phyloP scores from a whole-genome alignment of 2,329 filamentous ascomycete species.

The Diplodia sapinea region DNA sequence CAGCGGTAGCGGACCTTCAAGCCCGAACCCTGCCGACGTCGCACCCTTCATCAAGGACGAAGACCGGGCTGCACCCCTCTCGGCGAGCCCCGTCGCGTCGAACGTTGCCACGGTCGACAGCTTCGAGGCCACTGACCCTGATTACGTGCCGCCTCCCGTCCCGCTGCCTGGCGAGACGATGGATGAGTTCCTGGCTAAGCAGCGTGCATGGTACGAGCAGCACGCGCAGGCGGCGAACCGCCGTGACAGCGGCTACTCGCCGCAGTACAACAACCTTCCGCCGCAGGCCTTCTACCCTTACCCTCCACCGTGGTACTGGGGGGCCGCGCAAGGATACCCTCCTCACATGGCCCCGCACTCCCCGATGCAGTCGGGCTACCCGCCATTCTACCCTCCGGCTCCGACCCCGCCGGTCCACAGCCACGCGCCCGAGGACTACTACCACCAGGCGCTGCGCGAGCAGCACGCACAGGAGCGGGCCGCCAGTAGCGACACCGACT shows the following conservation, averaged over 20 bases:
- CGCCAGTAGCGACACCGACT: slow-evolving; percentile 7
- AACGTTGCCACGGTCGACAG: slow-evolving; percentile 15
- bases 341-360: background rate
- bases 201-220: slow-evolving; percentile 22
- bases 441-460: slow-evolving; percentile 26
- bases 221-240: slow-evolving; percentile 6
- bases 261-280: slow-evolving; percentile 15
- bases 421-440: slow-evolving; percentile 18
- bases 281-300: slow-evolving; percentile 21
- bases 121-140: background rate
- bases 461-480: slow-evolving; percentile 14
- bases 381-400: background rate
- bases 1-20: slow-evolving; percentile 4
- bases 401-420: background rate
- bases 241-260: slow-evolving; percentile 25
- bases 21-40: background rate
- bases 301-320: slow-evolving; percentile 21
- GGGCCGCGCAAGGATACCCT: background rate
- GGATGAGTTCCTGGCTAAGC: slow-evolving; percentile 18
- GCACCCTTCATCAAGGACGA: background rate
- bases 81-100: slow-evolving; percentile 3
- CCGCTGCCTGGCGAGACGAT: slow-evolving; percentile 17
- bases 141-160: slow-evolving; percentile 8
- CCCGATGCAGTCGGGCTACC: slow-evolving; percentile 1
- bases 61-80: background rate